Evolutionary conservation across 2,329 filamentous ascomycete genomes (phyloP).

Genomic region (Hypoxylon sp.): DNA sequence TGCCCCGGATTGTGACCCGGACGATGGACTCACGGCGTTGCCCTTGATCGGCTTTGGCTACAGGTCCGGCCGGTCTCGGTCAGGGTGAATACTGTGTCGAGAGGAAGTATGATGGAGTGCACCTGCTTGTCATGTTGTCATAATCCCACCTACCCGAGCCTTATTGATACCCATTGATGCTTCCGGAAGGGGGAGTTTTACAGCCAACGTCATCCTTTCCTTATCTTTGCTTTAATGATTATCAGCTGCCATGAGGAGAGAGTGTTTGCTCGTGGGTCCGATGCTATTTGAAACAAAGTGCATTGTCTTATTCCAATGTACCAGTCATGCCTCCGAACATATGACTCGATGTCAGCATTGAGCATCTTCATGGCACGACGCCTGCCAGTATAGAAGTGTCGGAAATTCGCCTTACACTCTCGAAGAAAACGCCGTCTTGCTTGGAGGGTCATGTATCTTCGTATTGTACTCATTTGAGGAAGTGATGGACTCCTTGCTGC

Average conservation of each 20-base stretch:
- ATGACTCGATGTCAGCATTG: neutral
- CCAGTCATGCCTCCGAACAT: neutral
- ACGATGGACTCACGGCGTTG: neutral
- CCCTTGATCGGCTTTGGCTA: neutral
- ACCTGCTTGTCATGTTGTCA: neutral
- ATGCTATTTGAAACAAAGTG: neutral
- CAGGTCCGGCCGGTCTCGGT: neutral
- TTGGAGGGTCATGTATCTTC: neutral
- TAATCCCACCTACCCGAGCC: neutral
- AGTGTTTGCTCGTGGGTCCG: neutral
- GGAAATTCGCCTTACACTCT: neutral
- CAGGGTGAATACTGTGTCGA: neutral
- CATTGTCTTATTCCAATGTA: constrained; percentile 1
- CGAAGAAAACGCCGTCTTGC: neutral
- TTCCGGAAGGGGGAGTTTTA: neutral
- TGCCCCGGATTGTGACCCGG: neutral
- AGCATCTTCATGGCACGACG: neutral
- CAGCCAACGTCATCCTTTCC: neutral
- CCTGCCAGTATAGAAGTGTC: neutral
- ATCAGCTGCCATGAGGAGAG: neutral
- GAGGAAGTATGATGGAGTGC: neutral
- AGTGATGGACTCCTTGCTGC: neutral
- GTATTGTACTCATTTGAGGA: neutral
- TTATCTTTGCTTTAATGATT: neutral
- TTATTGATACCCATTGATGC: neutral